Evolutionary conservation across 495 filamentous ascomycete species (phyloP).

Genomic region (Podospora comata): DNA sequence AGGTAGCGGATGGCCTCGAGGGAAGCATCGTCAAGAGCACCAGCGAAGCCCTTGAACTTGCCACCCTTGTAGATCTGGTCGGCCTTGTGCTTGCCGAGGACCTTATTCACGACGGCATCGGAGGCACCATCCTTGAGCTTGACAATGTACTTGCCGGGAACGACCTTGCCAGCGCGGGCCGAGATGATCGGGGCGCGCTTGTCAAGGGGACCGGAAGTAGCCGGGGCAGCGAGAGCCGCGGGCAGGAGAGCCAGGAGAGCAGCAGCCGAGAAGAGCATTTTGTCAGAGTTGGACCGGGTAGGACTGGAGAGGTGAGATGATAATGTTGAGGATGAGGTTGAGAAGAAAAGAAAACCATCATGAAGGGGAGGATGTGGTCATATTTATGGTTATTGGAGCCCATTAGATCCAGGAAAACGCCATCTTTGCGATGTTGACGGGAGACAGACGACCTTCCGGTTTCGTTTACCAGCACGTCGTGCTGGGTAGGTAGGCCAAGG

Average conservation of each 20-base stretch:
- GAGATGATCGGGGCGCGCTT: slow-evolving; percentile 36
- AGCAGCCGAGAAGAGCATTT: slow-evolving; percentile 23
- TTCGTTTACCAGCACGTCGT: background rate
- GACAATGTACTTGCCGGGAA: slow-evolving; percentile 56
- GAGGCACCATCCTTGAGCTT: slow-evolving; percentile 49
- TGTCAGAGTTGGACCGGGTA: slow-evolving; percentile 16
- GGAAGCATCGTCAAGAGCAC: slow-evolving; percentile 32
- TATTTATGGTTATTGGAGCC: slow-evolving; percentile 16
- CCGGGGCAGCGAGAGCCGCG: slow-evolving; percentile 25
- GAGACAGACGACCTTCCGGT: slow-evolving; percentile 15
- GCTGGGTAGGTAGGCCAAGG: background rate
- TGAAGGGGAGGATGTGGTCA: background rate
- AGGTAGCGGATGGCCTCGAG: slow-evolving; percentile 44
- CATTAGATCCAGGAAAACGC: background rate
- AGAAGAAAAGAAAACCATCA: slow-evolving; percentile 2
- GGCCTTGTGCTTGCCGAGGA: slow-evolving; percentile 33
- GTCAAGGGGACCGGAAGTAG: slow-evolving; percentile 13
- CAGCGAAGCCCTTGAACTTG: slow-evolving; percentile 48
- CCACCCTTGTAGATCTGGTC: slow-evolving; percentile 42
- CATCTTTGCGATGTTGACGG: background rate
- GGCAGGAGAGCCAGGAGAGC: slow-evolving; percentile 27
- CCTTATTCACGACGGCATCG: slow-evolving; percentile 31
- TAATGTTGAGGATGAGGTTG: slow-evolving; percentile 17
- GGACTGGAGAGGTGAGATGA: slow-evolving; percentile 10
- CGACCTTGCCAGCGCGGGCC: slow-evolving; percentile 34